Conservation (phyloP, 306 rosid species). For the Quercus ilex region DNA sequence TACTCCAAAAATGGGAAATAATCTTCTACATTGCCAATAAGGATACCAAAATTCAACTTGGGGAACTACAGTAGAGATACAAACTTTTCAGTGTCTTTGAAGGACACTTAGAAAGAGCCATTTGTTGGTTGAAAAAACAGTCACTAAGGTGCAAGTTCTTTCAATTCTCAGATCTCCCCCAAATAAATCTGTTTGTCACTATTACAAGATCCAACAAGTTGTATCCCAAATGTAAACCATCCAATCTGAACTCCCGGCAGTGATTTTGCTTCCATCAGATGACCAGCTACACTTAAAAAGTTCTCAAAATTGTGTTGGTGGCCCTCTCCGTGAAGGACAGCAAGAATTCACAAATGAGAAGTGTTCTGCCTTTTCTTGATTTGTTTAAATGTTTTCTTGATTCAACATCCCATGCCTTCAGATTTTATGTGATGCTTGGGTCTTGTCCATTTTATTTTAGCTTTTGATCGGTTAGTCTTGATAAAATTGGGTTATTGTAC, state of each 20-base stretch:
- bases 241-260: slow-evolving; percentile 90
- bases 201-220: slow-evolving; percentile 79
- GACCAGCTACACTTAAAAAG: slow-evolving; percentile 61
- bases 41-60: too few relatives aligned
- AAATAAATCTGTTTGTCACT: slow-evolving; percentile 90
- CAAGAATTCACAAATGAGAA: slow-evolving; percentile 91
- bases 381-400: slow-evolving; percentile 53
- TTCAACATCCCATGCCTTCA: slow-evolving; percentile 95
- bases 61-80: too few relatives aligned
- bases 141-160: neutral
- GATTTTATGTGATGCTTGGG: slow-evolving; percentile 37
- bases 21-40: too few relatives aligned
- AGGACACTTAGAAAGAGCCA: too few relatives aligned
- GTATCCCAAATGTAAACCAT: slow-evolving; percentile 96
- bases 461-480: too few relatives aligned
- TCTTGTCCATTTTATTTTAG: too few relatives aligned
- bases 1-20: too few relatives aligned
- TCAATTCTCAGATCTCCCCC: slow-evolving; percentile 63
- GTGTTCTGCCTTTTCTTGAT: slow-evolving; percentile 93
- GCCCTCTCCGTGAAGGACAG: slow-evolving; percentile 92
- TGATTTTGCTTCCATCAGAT: slow-evolving; percentile 89
- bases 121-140: too few relatives aligned
- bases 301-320: slow-evolving; percentile 87
- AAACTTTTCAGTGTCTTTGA: too few relatives aligned
- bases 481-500: too few relatives aligned